These are phyloP conservation scores for Ceratocystis cubensis DNA, from an alignment of 2,329 filamentous ascomycete species.

Conservation along the genomic window DNA sequence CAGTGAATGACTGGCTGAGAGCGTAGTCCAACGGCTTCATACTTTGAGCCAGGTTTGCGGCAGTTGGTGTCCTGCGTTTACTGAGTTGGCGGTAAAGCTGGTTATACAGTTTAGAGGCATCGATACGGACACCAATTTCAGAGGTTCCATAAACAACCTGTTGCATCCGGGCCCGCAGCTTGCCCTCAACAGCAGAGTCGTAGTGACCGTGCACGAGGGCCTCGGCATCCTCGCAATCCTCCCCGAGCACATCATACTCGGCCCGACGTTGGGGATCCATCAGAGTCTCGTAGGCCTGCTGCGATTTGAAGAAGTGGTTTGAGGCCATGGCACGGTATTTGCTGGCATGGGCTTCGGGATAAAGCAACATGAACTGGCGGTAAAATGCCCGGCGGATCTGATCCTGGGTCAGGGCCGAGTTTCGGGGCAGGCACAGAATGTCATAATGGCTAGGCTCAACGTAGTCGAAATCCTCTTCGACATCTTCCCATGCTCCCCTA, in stretches of 20 bases:
- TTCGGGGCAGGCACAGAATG: constrained; percentile 33
- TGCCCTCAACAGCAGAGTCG: constrained; percentile 22
- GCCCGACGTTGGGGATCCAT: constrained; percentile 33
- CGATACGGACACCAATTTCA: constrained; percentile 31
- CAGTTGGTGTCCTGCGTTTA: background rate
- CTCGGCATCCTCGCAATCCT: constrained; percentile 6
- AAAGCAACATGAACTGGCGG: constrained; percentile 34
- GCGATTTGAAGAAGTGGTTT: constrained; percentile 32
- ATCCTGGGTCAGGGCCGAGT: constrained; percentile 26
- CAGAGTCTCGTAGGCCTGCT: constrained; percentile 38
- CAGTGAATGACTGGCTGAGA: constrained; percentile 31
- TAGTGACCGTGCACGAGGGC: constrained; percentile 23
- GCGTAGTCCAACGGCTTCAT: constrained; percentile 31
- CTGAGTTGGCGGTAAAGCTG: constrained; percentile 12
- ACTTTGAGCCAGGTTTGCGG: constrained; percentile 2
- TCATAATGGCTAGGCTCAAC: constrained; percentile 33
- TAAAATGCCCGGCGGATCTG: constrained; percentile 36
- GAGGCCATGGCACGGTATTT: constrained; percentile 31
- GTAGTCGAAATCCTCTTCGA: constrained; percentile 20
- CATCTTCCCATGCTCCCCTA: constrained; percentile 17
- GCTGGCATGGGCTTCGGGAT: constrained; percentile 33
- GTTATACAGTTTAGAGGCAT: constrained; percentile 24
- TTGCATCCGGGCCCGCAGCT: constrained; percentile 17
- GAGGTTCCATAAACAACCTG: constrained; percentile 22
- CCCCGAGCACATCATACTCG: constrained; percentile 31